These are phyloP conservation scores for Linnemannia hyalina DNA, from an alignment of 192 early-diverging fungal species.

Conservation along the genomic window DNA sequence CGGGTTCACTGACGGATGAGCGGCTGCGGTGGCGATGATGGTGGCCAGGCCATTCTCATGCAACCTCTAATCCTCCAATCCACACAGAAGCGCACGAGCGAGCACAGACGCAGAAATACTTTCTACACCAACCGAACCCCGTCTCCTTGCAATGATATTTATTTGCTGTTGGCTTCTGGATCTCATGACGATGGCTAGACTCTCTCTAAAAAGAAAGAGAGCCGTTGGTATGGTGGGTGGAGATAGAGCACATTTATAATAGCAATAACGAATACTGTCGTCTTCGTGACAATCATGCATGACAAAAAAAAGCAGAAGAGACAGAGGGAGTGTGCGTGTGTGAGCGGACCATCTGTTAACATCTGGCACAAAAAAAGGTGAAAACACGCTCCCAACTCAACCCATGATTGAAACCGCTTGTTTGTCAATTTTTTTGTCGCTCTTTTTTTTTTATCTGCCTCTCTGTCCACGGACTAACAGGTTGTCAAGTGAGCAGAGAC, in stretches of 20 bases:
- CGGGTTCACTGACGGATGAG: background rate
- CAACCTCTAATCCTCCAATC: background rate
- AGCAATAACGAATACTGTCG: background rate
- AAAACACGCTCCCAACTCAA: background rate
- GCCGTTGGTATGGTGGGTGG: background rate
- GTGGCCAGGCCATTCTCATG: background rate
- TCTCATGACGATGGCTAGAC: constrained; percentile 5
- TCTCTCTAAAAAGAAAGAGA: background rate
- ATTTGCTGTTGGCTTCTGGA: background rate
- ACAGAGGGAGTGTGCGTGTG: background rate
- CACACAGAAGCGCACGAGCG: background rate
- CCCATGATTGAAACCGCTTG: background rate
- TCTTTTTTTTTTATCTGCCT: background rate
- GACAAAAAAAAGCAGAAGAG: background rate
- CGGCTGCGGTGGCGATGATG: too few relatives aligned
- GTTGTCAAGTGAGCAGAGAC: background rate
- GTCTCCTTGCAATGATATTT: background rate
- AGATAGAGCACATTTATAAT: background rate
- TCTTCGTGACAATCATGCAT: constrained; percentile 3
- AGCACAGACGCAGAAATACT: too few relatives aligned
- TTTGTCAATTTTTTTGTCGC: background rate
- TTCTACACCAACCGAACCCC: background rate
- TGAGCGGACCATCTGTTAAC: background rate
- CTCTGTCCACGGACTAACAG: background rate
- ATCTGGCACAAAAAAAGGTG: too few relatives aligned